phyloP scores from a whole-genome alignment of 2,329 filamentous ascomycete species.

The Rhytidhysteron rufulum region DNA sequence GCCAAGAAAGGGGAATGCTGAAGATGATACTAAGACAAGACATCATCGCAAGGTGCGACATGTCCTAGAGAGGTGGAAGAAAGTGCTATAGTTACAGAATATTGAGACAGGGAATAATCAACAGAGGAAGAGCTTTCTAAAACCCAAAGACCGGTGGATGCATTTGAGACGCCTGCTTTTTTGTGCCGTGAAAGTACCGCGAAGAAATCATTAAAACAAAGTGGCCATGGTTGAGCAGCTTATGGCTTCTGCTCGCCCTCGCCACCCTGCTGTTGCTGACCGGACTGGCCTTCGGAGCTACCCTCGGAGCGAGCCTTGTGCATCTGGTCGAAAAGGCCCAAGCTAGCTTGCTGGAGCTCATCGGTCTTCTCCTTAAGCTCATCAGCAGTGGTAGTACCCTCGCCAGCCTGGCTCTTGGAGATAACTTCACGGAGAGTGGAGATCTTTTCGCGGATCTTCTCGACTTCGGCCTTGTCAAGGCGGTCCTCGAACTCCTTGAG shows the following conservation, averaged over 20 bases:
- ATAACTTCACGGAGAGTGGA: slow-evolving; percentile 79
- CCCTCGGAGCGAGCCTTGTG: slow-evolving; percentile 82
- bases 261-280: slow-evolving; percentile 41
- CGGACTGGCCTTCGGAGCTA: slow-evolving; percentile 38
- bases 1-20: slow-evolving; percentile 13
- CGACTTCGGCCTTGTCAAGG: slow-evolving; percentile 93
- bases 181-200: slow-evolving; percentile 21
- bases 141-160: slow-evolving; percentile 25
- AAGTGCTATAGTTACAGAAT: slow-evolving; percentile 34
- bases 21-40: slow-evolving; percentile 27
- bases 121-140: slow-evolving; percentile 25
- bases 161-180: slow-evolving; percentile 35
- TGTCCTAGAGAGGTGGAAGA: slow-evolving; percentile 24
- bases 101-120: slow-evolving; percentile 22
- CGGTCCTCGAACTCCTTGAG: slow-evolving; percentile 94
- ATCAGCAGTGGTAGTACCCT: slow-evolving; percentile 77
- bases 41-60: slow-evolving; percentile 5
- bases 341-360: slow-evolving; percentile 89
- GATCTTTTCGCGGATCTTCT: slow-evolving; percentile 93
- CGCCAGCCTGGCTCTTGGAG: slow-evolving; percentile 89
- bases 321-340: slow-evolving; percentile 99
- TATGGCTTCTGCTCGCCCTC: slow-evolving; percentile 68
- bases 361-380: slow-evolving; percentile 99
- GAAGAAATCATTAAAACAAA: too few relatives aligned
- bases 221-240: too few relatives aligned